Base-by-base conservation (phyloP, 805 yeast genomes). In the Cyberlindnera maclurae region DNA sequence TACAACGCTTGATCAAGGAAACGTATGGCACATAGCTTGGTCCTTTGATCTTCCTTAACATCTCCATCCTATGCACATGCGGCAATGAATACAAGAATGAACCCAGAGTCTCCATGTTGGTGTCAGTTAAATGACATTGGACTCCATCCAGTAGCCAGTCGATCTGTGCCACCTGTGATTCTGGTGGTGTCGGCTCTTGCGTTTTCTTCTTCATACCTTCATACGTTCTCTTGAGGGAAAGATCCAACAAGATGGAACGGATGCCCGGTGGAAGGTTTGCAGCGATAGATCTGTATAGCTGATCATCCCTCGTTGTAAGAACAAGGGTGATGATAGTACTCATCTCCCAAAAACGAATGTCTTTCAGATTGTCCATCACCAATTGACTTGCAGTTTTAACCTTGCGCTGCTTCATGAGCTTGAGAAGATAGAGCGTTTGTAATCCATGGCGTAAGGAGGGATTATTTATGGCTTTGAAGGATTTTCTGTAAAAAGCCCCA, bases 391-490 rank as follows among this genome's bases (percentile, higher is more conserved):
- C 48, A 8, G 32, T 12, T 5, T 33, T 36, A 10, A 41, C 35
- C 16, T 36, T 30, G n/a, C 33, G 24, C 12, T 11, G n/a, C 26
- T 42, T 42, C 31, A 45, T 10, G 18, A 41, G 27, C 31, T 41
- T 44, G 28, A 38, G 32, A 11, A 43, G 33, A 26, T 43, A 42
- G 7, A 40, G 33, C 29, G 41, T 38, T 37, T 43, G 37, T 29
- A 48, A 35, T 10, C 39, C 38, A 12, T 33, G 10, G 13, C 33
- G 13, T 10, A 43, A 27, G 5, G 15, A 12, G 5, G 33, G 16
- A 13, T 34, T 29, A 12, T 16, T 9, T 11, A 50, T 26, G 6
- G 24, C 10, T 1, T 34, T 34, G 12, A 48, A 34, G 3, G 42
- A 29, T 12, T 38, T 34, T 1, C 28, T 26, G 30, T 39, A 37